Evolutionary conservation across 225 moss, liverwort and hornwort genomes (phyloP), one percentile per base, ranked within the genome.

Genomic region (Thuidium tamariscinum): DNA sequence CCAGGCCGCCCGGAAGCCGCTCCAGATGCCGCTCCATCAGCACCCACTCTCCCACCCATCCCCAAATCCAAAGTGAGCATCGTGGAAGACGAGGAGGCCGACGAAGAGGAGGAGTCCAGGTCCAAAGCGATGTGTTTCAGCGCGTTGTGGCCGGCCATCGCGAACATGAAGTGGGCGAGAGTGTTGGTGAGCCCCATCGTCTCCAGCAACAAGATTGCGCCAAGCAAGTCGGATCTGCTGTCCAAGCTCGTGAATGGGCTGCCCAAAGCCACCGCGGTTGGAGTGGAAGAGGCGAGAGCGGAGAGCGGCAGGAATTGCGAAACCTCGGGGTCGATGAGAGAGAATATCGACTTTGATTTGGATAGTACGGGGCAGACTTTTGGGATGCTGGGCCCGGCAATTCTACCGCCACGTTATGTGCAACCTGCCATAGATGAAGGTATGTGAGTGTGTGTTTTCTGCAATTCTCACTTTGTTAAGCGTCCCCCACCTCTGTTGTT

Each of bases 181-280:
- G 72, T 88, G 55, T 49, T 93, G 73, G 89, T 89, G 77, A 93
- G 87, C 83, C 93, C 93, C 32, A 83, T 90, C 61, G 16, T 88
- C 30, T 87, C 93, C 22, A 91, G 93, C 78, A 93, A 93, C 90
- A 93, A 83, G 77, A 93, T 93, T 41, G 90, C 93, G 72, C 93
- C 93, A 29, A 93, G 91, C 91, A 93, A 93, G 87, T 93, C 93
- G 71, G 93, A 93, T 61, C 85, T 91, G 54, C 74, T 91, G 81
- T 49, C 90, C 8, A 93, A 91, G 91, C 72, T 91, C 34, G 87
- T 85, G 75, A 86, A 79, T 60, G 84, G 69, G 41, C 79, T 88
- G 75, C 87, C 91, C 49, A 88, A 85, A 80, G 25, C 70, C 64
- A 48, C 81, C 64, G 62, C 68, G 46, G 68, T 14, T 5, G 86